A percentile compares a stretch with the other conserved stretches of the same genome.
Conservation (phyloP, 352 stramenopile genomes). For the Phytophthora lateralis region DNA sequence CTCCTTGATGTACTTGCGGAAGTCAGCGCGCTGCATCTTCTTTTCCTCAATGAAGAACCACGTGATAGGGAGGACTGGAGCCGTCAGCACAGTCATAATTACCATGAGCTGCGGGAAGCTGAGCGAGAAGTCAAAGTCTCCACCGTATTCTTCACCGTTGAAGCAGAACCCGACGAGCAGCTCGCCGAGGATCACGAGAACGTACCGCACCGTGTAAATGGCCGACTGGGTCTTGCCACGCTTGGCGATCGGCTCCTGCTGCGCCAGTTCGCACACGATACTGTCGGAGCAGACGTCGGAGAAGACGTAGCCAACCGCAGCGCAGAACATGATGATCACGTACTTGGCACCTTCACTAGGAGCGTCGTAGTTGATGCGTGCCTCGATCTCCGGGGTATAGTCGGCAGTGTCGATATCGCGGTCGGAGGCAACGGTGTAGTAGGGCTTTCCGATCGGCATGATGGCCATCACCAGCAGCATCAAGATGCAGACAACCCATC, state of each 20-base stretch:
- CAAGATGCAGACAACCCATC: conserved; percentile 19
- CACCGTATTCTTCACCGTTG: conserved; percentile 4
- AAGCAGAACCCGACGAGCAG: conserved; percentile 19
- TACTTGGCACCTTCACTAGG: conserved; percentile 21
- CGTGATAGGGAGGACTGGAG: conserved; percentile 7
- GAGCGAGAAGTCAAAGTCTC: too few relatives aligned
- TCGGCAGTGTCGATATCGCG: conserved; percentile 18
- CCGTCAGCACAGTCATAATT: conserved; percentile 15
- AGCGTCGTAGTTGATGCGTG: conserved; percentile 20
- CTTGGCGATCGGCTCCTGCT: conserved; percentile 16
- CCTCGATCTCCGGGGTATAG: conserved; percentile 22
- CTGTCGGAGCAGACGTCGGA: conserved; percentile 25
- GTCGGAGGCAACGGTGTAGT: conserved; percentile 22
- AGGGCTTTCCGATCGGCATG: conserved; percentile 18
- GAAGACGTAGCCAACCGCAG: conserved; percentile 20
- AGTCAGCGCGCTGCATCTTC: conserved; percentile 14
- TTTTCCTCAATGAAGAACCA: conserved; percentile 26
- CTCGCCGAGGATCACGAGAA: conserved; percentile 20
- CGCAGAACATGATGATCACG: conserved; percentile 24
- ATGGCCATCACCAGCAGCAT: conserved; percentile 24
- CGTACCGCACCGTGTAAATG: conserved; percentile 16
- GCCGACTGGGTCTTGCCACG: conserved; percentile 18
- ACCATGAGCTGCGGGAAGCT: conserved; percentile 19
- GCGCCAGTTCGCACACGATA: conserved; percentile 24
- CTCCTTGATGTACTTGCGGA: conserved; percentile 21